Conservation (phyloP, 2,329 filamentous ascomycete species). For the Nothophaeocryptopus gaeumannii region DNA sequence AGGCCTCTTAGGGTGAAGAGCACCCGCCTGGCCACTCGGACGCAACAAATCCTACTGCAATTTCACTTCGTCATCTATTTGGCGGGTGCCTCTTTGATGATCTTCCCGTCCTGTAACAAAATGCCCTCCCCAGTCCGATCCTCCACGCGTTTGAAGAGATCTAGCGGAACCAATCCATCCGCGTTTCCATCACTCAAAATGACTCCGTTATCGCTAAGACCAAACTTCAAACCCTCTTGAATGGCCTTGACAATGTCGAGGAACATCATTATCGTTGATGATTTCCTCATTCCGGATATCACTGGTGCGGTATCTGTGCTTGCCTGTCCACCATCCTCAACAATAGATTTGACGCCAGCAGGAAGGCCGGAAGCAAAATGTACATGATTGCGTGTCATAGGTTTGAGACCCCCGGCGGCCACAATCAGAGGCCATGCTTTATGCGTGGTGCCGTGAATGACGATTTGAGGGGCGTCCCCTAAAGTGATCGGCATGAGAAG, state of each 20-base stretch:
- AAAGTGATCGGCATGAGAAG: conserved; percentile 66
- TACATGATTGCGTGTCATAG: conserved; percentile 83
- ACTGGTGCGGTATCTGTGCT: conserved; percentile 57
- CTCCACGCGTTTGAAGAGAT: conserved; percentile 70
- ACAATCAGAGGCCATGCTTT: conserved; percentile 74
- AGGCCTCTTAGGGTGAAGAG: too few species aligned
- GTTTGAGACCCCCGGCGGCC: conserved; percentile 70
- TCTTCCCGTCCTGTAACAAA: conserved; percentile 68
- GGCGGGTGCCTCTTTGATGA: conserved; percentile 64
- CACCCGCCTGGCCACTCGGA: too few species aligned
- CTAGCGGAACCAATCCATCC: conserved; percentile 61
- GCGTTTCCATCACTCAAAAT: conserved; percentile 50
- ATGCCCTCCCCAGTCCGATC: conserved; percentile 59
- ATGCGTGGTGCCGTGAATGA: conserved; percentile 88
- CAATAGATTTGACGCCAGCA: conserved; percentile 41
- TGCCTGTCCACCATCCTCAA: conserved; percentile 18
- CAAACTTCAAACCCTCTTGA: conserved; percentile 69
- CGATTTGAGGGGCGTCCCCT: conserved; percentile 39
- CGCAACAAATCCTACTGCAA: too few species aligned
- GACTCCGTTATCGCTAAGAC: conserved; percentile 48
- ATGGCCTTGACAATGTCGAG: conserved; percentile 74
- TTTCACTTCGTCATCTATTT: conserved; percentile 43
- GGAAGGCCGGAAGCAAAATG: conserved; percentile 81
- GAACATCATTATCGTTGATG: conserved; percentile 66
- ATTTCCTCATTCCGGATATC: conserved; percentile 48